Percentiles rank a stretch among this genome's conserved stretches.
Conservation (phyloP, 371 early-diverging fungal species). For the Zychaea mexicana region DNA sequence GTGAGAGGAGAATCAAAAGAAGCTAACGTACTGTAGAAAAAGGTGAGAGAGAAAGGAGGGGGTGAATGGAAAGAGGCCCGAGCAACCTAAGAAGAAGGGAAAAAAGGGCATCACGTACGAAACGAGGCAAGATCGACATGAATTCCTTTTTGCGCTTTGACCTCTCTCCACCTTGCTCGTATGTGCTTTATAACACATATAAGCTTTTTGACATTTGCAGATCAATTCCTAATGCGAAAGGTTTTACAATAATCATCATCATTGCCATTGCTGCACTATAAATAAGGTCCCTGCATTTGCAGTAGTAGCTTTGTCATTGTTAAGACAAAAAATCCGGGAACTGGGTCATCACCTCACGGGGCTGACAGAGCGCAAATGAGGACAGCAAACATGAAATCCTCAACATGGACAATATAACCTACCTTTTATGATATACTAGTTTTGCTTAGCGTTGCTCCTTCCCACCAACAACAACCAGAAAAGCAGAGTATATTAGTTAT, state of each 20-base stretch:
- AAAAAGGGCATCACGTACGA: not conserved
- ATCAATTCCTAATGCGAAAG: conserved; percentile 1
- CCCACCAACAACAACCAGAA: too few relatives aligned
- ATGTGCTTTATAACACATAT: not conserved
- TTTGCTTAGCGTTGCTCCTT: too few relatives aligned
- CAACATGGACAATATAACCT: too few relatives aligned
- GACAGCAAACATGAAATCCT: too few relatives aligned
- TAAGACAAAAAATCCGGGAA: not conserved
- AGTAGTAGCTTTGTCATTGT: too few relatives aligned
- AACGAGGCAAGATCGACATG: not conserved
- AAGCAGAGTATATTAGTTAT: too few relatives aligned
- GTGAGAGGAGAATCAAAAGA: too few relatives aligned
- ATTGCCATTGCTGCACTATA: not conserved
- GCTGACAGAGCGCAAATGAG: too few relatives aligned
- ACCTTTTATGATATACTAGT: too few relatives aligned
- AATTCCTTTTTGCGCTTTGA: not conserved
- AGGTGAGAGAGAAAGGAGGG: not conserved
- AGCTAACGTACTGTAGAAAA: too few relatives aligned
- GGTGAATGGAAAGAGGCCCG: not conserved
- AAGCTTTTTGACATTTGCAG: not conserved
- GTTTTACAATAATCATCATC: not conserved
- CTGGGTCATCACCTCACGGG: too few relatives aligned
- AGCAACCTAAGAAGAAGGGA: not conserved
- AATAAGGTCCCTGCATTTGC: not conserved
- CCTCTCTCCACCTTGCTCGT: not conserved